Conservation (phyloP, 78 protist species). For the Dictyostelium purpureum region DNA sequence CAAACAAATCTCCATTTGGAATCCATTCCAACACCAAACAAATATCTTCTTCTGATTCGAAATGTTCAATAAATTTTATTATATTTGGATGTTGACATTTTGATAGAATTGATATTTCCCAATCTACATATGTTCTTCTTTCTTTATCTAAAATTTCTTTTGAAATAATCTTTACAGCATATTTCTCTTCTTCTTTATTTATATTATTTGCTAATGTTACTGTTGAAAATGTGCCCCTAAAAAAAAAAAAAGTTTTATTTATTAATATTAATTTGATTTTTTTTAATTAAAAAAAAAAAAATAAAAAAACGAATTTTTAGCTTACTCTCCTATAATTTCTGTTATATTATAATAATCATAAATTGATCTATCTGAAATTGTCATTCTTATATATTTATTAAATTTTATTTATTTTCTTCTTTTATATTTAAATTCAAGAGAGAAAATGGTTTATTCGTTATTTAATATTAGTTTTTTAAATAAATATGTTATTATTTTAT, state of each 20-base stretch:
- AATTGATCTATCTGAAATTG: constrained; percentile 17
- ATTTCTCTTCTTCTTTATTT: constrained; percentile 14
- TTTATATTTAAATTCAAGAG: background rate
- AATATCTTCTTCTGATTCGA: constrained; percentile 64
- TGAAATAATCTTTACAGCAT: constrained; percentile 60
- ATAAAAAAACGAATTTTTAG: background rate
- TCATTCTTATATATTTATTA: background rate
- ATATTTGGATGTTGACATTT: constrained; percentile 79
- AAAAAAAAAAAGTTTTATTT: too few species aligned
- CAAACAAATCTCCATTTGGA: constrained; percentile 85
- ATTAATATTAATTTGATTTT: background rate
- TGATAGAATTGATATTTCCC: constrained; percentile 73
- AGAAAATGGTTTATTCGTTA: background rate
- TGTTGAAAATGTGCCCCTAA: constrained; percentile 64
- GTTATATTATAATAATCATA: constrained; percentile 67
- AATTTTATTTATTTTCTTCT: constrained; percentile 1
- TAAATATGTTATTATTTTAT: background rate
- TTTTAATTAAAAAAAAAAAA: background rate
- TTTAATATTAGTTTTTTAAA: background rate
- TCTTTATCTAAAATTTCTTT: constrained; percentile 34
- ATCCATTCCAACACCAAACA: constrained; percentile 79
- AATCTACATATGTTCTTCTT: constrained; percentile 53
- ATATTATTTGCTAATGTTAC: constrained; percentile 46
- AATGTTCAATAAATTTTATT: constrained; percentile 69
- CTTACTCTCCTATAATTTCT: constrained; percentile 76